Evolutionary conservation across 1,139 yeast genomes (phyloP), one percentile per base, ranked within the genome.

Genomic region (Debaryomycetaceae sp.): DNA sequence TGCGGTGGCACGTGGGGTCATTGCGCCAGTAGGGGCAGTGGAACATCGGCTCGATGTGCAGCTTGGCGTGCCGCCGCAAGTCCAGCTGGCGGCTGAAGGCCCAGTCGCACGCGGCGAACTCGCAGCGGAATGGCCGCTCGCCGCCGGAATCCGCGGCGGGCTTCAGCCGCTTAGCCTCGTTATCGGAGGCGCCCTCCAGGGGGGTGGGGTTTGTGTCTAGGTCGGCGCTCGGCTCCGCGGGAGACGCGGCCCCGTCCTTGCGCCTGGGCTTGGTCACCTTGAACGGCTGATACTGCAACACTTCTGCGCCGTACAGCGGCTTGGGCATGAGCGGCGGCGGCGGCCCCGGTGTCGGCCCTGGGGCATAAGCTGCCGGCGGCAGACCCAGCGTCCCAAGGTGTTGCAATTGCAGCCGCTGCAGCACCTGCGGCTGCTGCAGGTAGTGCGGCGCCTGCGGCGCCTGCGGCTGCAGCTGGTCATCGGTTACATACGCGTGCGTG

Each of bases 21-120:
- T 66, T 60, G 32, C 65, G 64, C 81, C 83, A 79, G 51, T 69
- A 82, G 2, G 91, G 89, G 49, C 91, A 82, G 41, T 73, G 77
- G 46, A 76, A 77, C 39, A 65, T 68, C 2, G 88, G 88, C 27
- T 69, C 67, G 20, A 68, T 64, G 46, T 82, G 89, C 2, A 83
- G 76, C 42, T 78, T 70, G 23, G 70, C 42, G 48, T 82, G 89
- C 34, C 88, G 65, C 26, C 81, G 63, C 40, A 78, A 69, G 48
- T 82, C 89, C 29, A 82, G 73, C 36, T 71, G 76, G 30, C 89
- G 58, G 6, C 75, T 68, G 51, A 82, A 82, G 2, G 85, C 63
- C 85, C 88, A 79, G 15, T 58, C 62, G 52, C 91, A 82, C 3
- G 71, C 72, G 1, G 61, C 62, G 34, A 54, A 62, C 2, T 67